Evolutionary conservation across 2,329 filamentous ascomycete genomes (phyloP), one percentile per base, ranked within the genome.

Genomic region (Plectosphaerella plurivora): DNA sequence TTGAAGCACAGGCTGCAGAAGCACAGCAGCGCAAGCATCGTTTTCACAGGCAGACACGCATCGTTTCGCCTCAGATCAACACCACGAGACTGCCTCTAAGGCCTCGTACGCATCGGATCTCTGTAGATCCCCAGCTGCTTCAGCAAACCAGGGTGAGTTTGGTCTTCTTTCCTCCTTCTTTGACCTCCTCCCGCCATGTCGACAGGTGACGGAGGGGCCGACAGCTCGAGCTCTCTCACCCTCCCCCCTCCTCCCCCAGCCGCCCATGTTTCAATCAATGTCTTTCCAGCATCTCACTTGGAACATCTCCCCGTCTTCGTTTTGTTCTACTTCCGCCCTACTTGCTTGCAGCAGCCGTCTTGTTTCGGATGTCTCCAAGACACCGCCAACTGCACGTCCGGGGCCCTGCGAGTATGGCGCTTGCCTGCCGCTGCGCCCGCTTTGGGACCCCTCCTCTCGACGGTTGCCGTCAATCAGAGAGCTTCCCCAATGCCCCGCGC

Each of bases 331-430:
- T 11, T 47, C 50, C 45, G 20, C 41, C 45, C 51, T 45, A 25
- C 48, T 41, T 25, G 36, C 10, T 22, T 51, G 33, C 48, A 36
- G 25, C 51, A 51, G 41, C 36, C 51, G 45, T 9, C 18, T n/a
- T 22, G 15, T 18, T 18, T 24, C 14, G 14, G 12, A 8, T 15
- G 8, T 18, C 45, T 47, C 24, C 33, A 15, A 47, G n/a, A 47
- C 35, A 45, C 22, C 52, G 45, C 47, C 24, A 50, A 42, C 44
- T 45, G 48, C 45, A 46, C 47, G 24, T 37, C 50, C 45, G 7
- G 20, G 10, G 28, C n/a, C 20, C 36, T 22, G 20, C 46, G 50
- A 52, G 20, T 42, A 53, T 37, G 47, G 24, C 47, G 45, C 51
- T 37, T 20, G 28, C 15, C 18, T 11, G 41, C 18, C 41, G 41